Evolutionary conservation across 116 monocot species (phyloP), one percentile per base, ranked within the genome.

Genomic region (Cymodocea nodosa): DNA sequence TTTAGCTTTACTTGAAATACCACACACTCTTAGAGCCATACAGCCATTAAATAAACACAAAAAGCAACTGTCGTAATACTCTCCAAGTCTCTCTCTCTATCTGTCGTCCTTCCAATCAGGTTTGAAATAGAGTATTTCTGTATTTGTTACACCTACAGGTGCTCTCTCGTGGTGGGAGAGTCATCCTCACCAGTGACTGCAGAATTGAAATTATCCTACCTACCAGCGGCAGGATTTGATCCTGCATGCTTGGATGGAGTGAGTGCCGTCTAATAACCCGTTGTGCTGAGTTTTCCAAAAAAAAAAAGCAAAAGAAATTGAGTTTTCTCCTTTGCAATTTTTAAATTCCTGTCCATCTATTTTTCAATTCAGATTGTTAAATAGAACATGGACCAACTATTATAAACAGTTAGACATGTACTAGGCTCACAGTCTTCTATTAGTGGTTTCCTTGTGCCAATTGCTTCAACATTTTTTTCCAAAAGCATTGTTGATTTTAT

Each of bases 401-500:
- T 10, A 44, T 44, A 44, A 8, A 44, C 12, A 10, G 12, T 30
- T 44, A 44, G 10, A 44, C 44, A 8, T 12, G 12, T 44, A 10
- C 12, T 44, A 4, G 1, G 44, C 44, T 7, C 44, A 44, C 44
- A 44, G 12, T 0, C 44, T 44, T 44, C 44, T 44, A 10, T 40
- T 10, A 40, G 40, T 40, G 40, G 40, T 40, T 40, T 40, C 5
- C 10, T 0, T 40, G 0, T 44, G 5, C 44, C 53, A 30, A 30
- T 30, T 30, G 30, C 30, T 30, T 1, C 30, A 30, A 56, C 2
- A 20, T 56, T 23, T 56, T 56, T 56, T 20, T 22, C 16, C 23
- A 60, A 60, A 60, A 35, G 35, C 15, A 60, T 60, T 56, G 23
- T 56, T 56, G 23, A 56, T 56, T 23, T 56, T 23, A 8, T n/a